Conservation (phyloP, 2,329 filamentous ascomycete genomes). For the Ophiostoma novo-ulmi region DNA sequence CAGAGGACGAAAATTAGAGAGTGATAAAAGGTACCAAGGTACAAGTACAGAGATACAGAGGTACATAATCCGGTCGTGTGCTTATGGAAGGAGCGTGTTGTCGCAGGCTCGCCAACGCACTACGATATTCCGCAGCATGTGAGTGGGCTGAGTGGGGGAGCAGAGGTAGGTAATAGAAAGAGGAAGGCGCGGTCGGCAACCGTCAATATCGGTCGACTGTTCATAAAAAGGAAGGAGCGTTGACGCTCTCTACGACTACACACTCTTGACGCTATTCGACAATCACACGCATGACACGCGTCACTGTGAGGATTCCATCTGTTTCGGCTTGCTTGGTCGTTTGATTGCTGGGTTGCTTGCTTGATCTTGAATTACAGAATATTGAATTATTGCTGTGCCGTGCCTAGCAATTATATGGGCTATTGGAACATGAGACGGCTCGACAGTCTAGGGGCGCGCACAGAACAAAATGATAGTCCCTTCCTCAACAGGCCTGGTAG, state of each 20-base stretch:
- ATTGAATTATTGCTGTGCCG: background rate
- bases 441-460: background rate
- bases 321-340: background rate
- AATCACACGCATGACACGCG: conserved; percentile 1
- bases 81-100: background rate
- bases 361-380: background rate
- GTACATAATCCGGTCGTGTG: background rate
- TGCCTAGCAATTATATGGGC: background rate
- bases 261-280: background rate
- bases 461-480: background rate
- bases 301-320: background rate
- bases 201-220: conserved; percentile 5
- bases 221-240: conserved; percentile 3
- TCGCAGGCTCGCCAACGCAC: background rate
- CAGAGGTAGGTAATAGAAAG: background rate
- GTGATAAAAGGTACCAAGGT: background rate
- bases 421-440: conserved; percentile 6
- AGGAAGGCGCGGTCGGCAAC: background rate
- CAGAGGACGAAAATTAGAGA: background rate
- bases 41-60: background rate
- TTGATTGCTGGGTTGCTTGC: background rate
- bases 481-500: background rate
- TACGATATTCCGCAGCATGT: conserved; percentile 8
- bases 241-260: background rate
- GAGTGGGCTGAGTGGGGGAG: conserved; percentile 14